Percentiles rank a stretch among this genome's conserved stretches.
Evolutionary conservation across 169 alveolate species (phyloP).

Genomic region (Perkinsus chesapeaki): DNA sequence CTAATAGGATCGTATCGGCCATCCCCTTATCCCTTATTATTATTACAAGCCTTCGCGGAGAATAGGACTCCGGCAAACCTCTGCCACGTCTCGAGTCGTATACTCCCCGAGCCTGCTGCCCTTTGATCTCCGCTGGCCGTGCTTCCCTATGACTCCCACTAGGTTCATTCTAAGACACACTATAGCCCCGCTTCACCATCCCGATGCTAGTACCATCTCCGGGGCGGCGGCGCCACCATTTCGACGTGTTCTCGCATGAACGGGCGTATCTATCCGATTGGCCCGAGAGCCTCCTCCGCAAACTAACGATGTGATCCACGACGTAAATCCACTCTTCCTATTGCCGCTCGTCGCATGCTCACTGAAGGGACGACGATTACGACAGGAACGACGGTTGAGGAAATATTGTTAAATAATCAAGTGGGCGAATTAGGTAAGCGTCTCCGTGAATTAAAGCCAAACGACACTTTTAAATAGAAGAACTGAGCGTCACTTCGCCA

Average conservation of each 20-base stretch:
- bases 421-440: no score
- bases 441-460: no score
- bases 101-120: background rate
- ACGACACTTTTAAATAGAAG: no score
- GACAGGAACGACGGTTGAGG: no score
- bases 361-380: background rate
- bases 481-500: no score
- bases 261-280: background rate
- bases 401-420: no score
- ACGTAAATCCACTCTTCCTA: background rate
- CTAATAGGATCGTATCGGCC: background rate
- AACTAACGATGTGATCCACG: background rate
- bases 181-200: background rate
- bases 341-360: background rate
- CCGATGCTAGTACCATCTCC: background rate
- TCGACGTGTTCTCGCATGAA: background rate
- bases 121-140: background rate
- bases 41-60: background rate
- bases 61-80: background rate
- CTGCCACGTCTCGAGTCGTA: constrained; percentile 1
- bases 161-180: background rate
- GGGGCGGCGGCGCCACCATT: no score
- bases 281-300: background rate
- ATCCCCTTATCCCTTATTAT: background rate
- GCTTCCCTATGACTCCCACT: background rate